phyloP scores from a whole-genome alignment of 2,329 filamentous ascomycete genomes.

The Claviceps purpurea region DNA sequence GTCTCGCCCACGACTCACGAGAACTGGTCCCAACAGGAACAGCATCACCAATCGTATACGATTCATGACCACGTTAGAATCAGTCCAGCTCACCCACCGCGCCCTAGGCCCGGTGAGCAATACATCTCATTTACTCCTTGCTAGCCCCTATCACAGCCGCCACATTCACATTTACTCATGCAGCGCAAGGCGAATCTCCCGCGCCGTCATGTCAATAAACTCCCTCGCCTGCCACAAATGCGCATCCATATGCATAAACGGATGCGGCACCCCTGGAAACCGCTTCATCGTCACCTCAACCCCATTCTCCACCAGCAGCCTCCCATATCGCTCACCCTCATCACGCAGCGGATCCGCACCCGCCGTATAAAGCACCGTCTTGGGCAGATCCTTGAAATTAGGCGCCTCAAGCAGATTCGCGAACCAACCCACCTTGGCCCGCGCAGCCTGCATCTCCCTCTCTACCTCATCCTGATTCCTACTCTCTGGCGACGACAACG shows the following conservation, averaged over 20 bases:
- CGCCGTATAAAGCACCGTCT: conserved; percentile 28
- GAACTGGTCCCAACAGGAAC: too few species aligned
- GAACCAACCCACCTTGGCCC: conserved; percentile 13
- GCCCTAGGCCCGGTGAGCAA: too few species aligned
- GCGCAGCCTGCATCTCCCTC: conserved; percentile 6
- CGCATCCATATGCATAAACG: conserved; percentile 35
- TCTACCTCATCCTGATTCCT: too few species aligned
- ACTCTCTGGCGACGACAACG: conserved; percentile 3
- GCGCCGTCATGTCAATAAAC: conserved; percentile 20
- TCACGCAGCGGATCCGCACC: conserved; percentile 32
- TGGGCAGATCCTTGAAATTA: conserved; percentile 19
- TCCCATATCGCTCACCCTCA: conserved; percentile 34
- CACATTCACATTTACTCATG: conserved; percentile 1
- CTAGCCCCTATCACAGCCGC: neutral
- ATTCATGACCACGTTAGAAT: too few species aligned
- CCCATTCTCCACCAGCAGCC: conserved; percentile 27
- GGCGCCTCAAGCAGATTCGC: conserved; percentile 23
- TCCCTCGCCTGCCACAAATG: conserved; percentile 22
- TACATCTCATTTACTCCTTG: neutral
- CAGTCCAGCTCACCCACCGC: too few species aligned
- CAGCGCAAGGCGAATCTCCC: conserved; percentile 18
- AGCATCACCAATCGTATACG: too few species aligned
- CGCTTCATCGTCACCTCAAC: conserved; percentile 31
- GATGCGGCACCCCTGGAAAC: conserved; percentile 34
- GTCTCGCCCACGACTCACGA: too few species aligned